Evolutionary conservation across 129 eudicot species (phyloP).

Genomic region (Gnaphalium uliginosum): DNA sequence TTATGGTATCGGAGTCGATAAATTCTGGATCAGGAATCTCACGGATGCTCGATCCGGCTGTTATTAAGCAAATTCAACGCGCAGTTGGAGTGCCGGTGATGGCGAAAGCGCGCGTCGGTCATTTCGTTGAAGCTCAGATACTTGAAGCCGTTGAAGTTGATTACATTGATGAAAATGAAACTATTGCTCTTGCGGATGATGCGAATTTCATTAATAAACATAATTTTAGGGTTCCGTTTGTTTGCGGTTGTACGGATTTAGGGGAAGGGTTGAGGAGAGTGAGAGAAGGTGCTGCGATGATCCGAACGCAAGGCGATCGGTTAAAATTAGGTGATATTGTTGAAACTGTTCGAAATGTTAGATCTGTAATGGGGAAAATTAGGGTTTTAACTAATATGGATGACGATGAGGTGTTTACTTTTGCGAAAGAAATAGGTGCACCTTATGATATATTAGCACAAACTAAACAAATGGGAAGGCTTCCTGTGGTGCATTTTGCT

Average conservation of each 20-base stretch:
- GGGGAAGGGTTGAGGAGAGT: conserved; percentile 81
- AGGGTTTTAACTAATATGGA: conserved; percentile 67
- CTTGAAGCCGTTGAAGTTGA: conserved; percentile 72
- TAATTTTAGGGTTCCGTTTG: conserved; percentile 62
- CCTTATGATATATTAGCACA: conserved; percentile 86
- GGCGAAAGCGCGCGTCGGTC: conserved; percentile 75
- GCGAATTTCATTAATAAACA: conserved; percentile 72
- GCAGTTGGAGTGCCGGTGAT: conserved; percentile 59
- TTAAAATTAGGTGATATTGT: conserved; percentile 45
- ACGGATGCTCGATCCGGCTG: conserved; percentile 79
- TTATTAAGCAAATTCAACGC: conserved; percentile 60
- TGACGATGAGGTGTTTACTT: conserved; percentile 72
- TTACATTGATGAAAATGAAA: conserved; percentile 81
- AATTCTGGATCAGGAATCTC: conserved; percentile 38
- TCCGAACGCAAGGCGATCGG: conserved; percentile 68
- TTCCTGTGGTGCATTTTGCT: conserved; percentile 97
- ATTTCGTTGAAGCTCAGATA: conserved; percentile 89
- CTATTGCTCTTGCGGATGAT: conserved; percentile 65
- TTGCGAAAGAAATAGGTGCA: conserved; percentile 56
- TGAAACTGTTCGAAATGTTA: conserved; percentile 64
- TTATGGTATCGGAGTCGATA: conserved; percentile 39
- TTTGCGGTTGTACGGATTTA: conserved; percentile 65
- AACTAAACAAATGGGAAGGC: conserved; percentile 83
- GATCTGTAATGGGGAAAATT: conserved; percentile 69
- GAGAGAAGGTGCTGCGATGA: conserved; percentile 85